Evolutionary conservation across 1,139 yeast species (phyloP), one percentile per base, ranked within the genome.

Genomic region (Lodderomyces metapsilosis): DNA sequence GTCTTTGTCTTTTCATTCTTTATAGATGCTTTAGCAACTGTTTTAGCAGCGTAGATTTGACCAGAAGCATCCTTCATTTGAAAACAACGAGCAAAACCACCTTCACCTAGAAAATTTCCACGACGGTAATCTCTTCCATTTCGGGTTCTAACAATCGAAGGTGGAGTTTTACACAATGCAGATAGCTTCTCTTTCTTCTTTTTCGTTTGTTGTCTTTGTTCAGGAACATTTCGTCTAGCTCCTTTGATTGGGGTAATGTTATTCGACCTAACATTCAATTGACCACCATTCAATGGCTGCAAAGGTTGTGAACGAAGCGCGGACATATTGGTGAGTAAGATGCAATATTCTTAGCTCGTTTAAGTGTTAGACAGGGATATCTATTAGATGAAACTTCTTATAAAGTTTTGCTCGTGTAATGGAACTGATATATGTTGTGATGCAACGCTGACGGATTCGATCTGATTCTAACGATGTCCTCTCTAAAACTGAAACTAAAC

Each of bases 71-170:
- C 96, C 59, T 86, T 88, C 75, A 94, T 94, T 63, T 92, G 97
- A 68, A 94, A 94, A 62, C 98, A 94, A 59, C 98, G 82, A 15
- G 98, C 99, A 71, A 94, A 94, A 0, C 99, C 99, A 45, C 99
- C 99, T 69, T 89, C 98, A 24, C 99, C 99, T 31, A 94, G 71
- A 53, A 91, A 89, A 45, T 76, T 76, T 2, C 98, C 98, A 59
- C 98, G 80, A 54, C 88, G 88, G 64, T 88, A 92, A 55, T 89
- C 95, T 58, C 88, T 77, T 42, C 97, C 96, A 49, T 79, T 76
- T 67, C 92, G 78, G 34, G 95, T 88, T 54, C 92, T 78, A 53
- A 92, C 94, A 48, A 88, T 79, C 13, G 95, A 84, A 28, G 98
- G 97, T 3, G 98, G 97, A 4, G 97, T 91, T 63, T 88, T 88